phyloP scores from a whole-genome alignment of 2,329 filamentous ascomycete genomes.

The Aspergillus melleus region DNA sequence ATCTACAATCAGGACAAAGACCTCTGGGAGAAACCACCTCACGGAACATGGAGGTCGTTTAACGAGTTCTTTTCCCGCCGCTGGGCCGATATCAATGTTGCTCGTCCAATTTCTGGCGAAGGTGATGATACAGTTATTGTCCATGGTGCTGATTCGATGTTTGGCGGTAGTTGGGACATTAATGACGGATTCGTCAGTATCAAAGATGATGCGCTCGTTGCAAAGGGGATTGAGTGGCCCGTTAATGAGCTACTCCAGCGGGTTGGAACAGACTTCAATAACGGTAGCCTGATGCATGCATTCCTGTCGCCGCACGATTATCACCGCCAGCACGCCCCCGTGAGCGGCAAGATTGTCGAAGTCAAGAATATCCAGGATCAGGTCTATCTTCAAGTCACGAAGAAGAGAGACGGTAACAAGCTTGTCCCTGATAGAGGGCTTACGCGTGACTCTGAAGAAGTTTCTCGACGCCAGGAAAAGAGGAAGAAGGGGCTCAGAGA shows the following conservation, averaged over 20 bases:
- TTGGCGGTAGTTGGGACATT: neutral
- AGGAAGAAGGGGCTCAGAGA: neutral
- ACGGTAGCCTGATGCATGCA: constrained; percentile 7
- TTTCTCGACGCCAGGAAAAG: neutral
- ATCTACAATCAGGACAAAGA: neutral
- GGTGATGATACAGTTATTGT: neutral
- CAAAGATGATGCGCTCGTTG: neutral
- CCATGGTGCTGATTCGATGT: neutral
- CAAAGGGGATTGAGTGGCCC: neutral
- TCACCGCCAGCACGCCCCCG: constrained; percentile 11
- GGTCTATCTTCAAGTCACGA: constrained; percentile 5
- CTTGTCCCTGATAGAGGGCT: neutral
- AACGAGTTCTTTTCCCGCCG: neutral
- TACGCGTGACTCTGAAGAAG: neutral
- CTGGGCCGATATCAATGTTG: neutral
- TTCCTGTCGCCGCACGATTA: constrained; percentile 11
- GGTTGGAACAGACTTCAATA: neutral
- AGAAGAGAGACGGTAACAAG: neutral
- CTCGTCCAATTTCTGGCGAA: neutral
- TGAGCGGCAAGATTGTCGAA: constrained; percentile 5
- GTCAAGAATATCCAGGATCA: constrained; percentile 1
- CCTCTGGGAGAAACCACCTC: neutral
- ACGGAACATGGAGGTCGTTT: neutral
- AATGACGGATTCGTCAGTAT: neutral
- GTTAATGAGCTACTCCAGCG: neutral